Evolutionary conservation across 139 green algal genomes (phyloP).

Genomic region (Haematococcus lacustris): DNA sequence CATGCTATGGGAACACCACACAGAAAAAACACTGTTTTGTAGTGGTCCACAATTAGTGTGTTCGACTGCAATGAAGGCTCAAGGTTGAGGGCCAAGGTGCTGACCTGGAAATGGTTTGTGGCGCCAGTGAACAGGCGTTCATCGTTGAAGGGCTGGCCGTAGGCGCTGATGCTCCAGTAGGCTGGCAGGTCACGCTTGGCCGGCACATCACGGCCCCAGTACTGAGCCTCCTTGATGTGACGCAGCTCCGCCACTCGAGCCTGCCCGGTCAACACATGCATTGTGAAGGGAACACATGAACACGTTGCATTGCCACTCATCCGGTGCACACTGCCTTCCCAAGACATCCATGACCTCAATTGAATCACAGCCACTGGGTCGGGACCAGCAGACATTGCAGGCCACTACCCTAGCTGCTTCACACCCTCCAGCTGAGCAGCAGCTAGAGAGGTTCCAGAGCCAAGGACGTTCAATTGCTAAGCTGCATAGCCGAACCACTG

Average conservation of each 20-base stretch:
- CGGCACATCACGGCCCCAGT: neutral
- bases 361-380: no score
- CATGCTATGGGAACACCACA: no score
- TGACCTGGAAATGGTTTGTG: constrained; percentile 26
- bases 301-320: neutral
- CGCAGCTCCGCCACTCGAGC: neutral
- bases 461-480: constrained; percentile 39
- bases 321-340: neutral
- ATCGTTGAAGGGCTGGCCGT: constrained; percentile 6
- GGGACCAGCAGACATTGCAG: neutral
- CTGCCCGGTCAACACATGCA: neutral
- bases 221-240: neutral
- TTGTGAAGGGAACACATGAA: neutral
- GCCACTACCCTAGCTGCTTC: neutral
- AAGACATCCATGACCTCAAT: neutral
- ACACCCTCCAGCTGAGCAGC: constrained; percentile 43
- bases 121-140: constrained; percentile 19
- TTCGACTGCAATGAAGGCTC: no score
- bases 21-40: no score
- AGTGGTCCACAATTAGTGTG: no score
- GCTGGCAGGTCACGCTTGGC: neutral
- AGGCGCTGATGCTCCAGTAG: neutral
- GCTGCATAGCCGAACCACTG: constrained; percentile 8
- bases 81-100: no score
- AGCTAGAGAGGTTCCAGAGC: constrained; percentile 27